Base-by-base conservation (phyloP, 352 stramenopile genomes). In the Pythium myriotylum region DNA sequence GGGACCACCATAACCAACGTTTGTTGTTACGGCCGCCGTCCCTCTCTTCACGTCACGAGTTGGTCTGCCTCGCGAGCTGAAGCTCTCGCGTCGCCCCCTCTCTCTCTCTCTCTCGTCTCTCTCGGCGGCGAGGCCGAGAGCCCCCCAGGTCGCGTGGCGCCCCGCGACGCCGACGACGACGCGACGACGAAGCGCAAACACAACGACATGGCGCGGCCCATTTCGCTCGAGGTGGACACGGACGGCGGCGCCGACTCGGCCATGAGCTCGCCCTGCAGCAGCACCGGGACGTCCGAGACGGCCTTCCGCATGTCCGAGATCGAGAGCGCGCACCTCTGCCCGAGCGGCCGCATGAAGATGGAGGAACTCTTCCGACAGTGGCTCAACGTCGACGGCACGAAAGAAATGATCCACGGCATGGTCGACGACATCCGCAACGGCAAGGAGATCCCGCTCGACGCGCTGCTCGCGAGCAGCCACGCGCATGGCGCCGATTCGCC, bases 281-380 rank as follows among this genome's bases (percentile, higher is more conserved):
- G 57, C 42, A 64, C 55, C 33, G 73, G 67, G 23, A 71, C 65
- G 37, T 69, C 69, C 22, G 79, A 89, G 33, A 54, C 49, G 29
- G 73, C 77, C 43, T 70, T 92, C 27, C 83, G 83, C 24, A 72
- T 93, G 63, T 90, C 84, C 41, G 84, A 93, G 70, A 91, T 93
- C 57, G 84, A 93, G 64, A 89, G 72, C 55, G 81, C 84, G 47
- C 81, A 92, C 42, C 40, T 91, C 66, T 95, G 81, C 49, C 82
- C 82, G 4, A 90, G 81, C 17, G 86, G 78, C 4, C 79, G 86
- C 52, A 82, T 91, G 73, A 95, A 95, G 71, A 92, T 95, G 86
- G 86, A 95, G 64, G 84, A 95, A 55, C 73, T 95, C 4, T 95
- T 93, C 57, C 81, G 84, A 26, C 82, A 92, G 64, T 95, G 84